A percentile compares a stretch with the other conserved stretches of the same genome.
phyloP scores from a whole-genome alignment of 83 land plant species.

The Picea engelmannii region DNA sequence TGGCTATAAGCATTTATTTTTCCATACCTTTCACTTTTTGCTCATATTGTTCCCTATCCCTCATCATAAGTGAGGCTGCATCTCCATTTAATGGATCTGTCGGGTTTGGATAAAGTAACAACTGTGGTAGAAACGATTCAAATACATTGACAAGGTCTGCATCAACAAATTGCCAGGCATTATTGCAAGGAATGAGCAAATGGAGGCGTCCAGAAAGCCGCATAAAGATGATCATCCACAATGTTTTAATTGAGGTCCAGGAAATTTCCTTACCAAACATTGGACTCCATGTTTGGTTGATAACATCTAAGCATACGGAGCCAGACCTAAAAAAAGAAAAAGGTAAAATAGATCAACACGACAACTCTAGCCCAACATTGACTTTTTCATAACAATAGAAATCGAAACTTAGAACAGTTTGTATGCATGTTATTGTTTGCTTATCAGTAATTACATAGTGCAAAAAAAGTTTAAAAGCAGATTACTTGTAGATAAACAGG shows the following conservation, averaged over 20 bases:
- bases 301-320: conserved; percentile 87
- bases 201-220: not conserved
- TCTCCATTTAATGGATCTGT: conserved; percentile 85
- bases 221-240: not conserved
- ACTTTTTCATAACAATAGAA: not conserved
- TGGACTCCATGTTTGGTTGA: conserved; percentile 91
- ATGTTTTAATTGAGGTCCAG: not conserved
- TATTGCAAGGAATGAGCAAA: not conserved
- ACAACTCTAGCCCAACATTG: not conserved
- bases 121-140: conserved; percentile 83
- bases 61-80: conserved; percentile 88
- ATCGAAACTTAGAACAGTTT: not conserved
- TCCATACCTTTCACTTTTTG: conserved; percentile 73
- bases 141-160: conserved; percentile 85
- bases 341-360: not conserved
- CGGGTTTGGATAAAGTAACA: conserved; percentile 84
- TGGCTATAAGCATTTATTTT: not conserved
- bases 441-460: not conserved
- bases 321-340: conserved; percentile 51
- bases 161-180: conserved; percentile 16
- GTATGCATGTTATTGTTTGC: not conserved
- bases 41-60: conserved; percentile 69
- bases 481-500: not conserved
- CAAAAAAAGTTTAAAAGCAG: no score
- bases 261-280: conserved; percentile 65